phyloP scores from a whole-genome alignment of 2,329 filamentous ascomycete genomes.

The Bipolaris zeicola region DNA sequence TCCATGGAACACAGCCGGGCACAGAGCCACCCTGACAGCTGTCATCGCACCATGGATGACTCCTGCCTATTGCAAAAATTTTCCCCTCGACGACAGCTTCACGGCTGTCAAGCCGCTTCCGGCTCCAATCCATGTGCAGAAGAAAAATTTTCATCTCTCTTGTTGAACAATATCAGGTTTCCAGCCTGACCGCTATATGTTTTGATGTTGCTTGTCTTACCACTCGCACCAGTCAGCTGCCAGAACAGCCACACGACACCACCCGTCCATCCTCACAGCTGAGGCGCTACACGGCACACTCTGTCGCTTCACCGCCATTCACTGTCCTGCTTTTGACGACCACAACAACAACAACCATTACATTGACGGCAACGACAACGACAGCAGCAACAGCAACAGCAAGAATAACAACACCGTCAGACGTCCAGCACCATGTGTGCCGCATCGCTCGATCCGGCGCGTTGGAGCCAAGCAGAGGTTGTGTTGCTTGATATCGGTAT shows the following conservation, averaged over 20 bases:
- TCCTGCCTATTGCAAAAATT: constrained; percentile 24
- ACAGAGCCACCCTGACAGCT: constrained; percentile 1
- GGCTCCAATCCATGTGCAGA: constrained; percentile 14
- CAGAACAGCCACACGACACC: constrained; percentile 31
- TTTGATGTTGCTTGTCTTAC: constrained; percentile 29
- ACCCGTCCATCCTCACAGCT: constrained; percentile 10
- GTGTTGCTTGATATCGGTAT: constrained; percentile 66
- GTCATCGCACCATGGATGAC: constrained; percentile 6
- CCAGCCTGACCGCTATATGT: constrained; percentile 36
- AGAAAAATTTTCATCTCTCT: background rate
- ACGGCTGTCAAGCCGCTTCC: constrained; percentile 27
- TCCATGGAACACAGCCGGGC: constrained; percentile 13
- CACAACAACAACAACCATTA: constrained; percentile 8
- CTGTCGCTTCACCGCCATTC: constrained; percentile 41
- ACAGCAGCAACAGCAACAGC: constrained; percentile 16
- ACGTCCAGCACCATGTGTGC: constrained; percentile 34
- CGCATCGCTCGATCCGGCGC: constrained; percentile 34
- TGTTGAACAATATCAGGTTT: background rate
- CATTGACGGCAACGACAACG: background rate
- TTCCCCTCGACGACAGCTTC: constrained; percentile 23
- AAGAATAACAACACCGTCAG: constrained; percentile 2
- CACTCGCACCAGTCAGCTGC: constrained; percentile 37
- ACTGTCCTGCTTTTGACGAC: constrained; percentile 34
- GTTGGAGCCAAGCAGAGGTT: constrained; percentile 51
- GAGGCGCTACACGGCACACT: constrained; percentile 29